phyloP scores from a whole-genome alignment of 23 red algal genomes.

The Gracilaria domingensis region DNA sequence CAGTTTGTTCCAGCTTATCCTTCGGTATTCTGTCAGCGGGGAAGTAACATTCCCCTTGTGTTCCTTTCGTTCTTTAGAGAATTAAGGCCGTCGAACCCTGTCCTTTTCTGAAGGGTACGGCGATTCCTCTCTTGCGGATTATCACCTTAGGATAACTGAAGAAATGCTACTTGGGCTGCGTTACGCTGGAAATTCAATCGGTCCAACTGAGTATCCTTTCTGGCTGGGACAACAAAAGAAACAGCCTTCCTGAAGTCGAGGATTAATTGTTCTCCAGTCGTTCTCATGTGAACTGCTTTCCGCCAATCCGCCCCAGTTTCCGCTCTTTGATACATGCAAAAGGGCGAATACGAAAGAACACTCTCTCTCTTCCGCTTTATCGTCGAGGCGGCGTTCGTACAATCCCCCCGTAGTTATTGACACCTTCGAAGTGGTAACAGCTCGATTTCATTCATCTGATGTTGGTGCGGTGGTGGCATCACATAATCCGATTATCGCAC shows the following conservation, averaged over 20 bases:
- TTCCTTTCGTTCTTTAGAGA: too few species aligned
- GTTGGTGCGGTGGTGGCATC: slow-evolving; percentile 14
- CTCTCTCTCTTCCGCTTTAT: neutral
- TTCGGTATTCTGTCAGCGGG: too few species aligned
- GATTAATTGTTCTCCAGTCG: too few species aligned
- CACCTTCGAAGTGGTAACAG: neutral
- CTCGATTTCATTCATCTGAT: neutral
- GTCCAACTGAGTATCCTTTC: neutral
- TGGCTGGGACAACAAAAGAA: neutral
- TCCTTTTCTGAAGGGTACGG: too few species aligned
- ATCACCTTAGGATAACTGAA: neutral
- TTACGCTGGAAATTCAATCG: neutral
- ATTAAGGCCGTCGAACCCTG: too few species aligned
- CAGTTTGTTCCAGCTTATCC: too few species aligned
- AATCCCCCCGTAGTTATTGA: neutral
- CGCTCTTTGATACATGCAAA: neutral
- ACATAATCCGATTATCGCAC: neutral
- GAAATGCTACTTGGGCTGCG: neutral
- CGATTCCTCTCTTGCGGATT: neutral
- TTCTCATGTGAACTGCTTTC: neutral
- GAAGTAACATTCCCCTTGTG: too few species aligned
- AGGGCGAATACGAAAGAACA: neutral
- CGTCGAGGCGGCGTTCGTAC: neutral
- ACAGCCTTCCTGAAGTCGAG: too few species aligned
- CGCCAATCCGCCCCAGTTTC: neutral